phyloP scores from a whole-genome alignment of 2,329 filamentous ascomycete species.

The Monosporascus sp. region DNA sequence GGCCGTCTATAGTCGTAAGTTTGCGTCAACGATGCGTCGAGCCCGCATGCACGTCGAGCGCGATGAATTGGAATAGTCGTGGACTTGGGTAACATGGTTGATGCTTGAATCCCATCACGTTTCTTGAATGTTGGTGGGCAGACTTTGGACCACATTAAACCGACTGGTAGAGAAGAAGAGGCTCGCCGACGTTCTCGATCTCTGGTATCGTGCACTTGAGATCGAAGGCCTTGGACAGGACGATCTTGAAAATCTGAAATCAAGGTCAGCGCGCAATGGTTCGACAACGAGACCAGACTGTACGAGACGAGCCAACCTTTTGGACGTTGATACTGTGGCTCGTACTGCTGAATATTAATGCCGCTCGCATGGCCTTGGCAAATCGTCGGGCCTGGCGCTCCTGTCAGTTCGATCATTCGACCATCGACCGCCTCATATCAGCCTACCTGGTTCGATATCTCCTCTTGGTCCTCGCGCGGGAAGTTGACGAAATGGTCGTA shows the following conservation, averaged over 20 bases:
- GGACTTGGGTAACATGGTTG: not conserved
- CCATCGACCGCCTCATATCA: not conserved
- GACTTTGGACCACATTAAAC: slow-evolving; percentile 28
- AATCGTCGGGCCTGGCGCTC: slow-evolving; percentile 79
- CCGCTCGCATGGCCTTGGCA: slow-evolving; percentile 96
- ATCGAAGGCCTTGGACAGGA: slow-evolving; percentile 96
- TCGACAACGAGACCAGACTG: not conserved
- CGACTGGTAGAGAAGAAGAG: slow-evolving; percentile 82
- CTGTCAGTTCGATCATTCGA: slow-evolving; percentile 11
- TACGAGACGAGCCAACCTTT: slow-evolving; percentile 55
- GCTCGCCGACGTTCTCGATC: slow-evolving; percentile 97
- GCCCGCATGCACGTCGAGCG: not conserved
- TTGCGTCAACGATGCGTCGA: not conserved
- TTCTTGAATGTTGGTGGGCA: too few relatives aligned
- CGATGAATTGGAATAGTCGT: not conserved
- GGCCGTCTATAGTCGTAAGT: not conserved
- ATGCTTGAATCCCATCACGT: not conserved
- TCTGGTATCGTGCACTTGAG: slow-evolving; percentile 98
- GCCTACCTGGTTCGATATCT: slow-evolving; percentile 88
- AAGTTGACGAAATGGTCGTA: slow-evolving; percentile 99
- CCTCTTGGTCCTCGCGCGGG: slow-evolving; percentile 92
- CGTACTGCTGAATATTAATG: slow-evolving; percentile 96
- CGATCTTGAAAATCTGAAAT: slow-evolving; percentile 94
- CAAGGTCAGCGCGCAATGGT: slow-evolving; percentile 4
- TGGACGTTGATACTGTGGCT: slow-evolving; percentile 99